Evolutionary conservation across 495 filamentous ascomycete species (phyloP), one percentile per base, ranked within the genome.

Genomic region (Penicillium canariense): DNA sequence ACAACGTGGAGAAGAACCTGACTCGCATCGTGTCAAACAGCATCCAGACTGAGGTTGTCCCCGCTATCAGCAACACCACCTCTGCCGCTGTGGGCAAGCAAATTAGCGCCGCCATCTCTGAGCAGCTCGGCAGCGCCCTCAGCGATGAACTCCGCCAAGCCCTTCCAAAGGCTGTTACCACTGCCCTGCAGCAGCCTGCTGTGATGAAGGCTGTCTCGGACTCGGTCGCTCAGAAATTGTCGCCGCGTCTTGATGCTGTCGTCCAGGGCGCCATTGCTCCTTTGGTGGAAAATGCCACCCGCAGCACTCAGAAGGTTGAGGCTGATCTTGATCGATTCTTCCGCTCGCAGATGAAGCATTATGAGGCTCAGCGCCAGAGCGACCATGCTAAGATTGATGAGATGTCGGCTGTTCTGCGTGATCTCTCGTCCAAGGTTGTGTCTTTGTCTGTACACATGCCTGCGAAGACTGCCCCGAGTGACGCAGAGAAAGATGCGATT

Each of bases 1-100:
- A 94, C 40, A 97, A 97, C 56, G 89, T 95, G 26, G 91, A 97
- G 67, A 81, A 86, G 60, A 87, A 86, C 22, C 78, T 96, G 28
- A 73, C 81, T 23, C 81, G 81, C 25, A 86, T 95, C 51, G 82
- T 96, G 47, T 78, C 76, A 23, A 70, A 74, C 36, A 84, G 82
- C 65, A 89, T 93, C 56, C 77, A 86, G 60, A 71, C 78, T 31
- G 77, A 75, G 15, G 86, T 91, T 40, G 68, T 88, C 39, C 85
- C 87, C 69, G 61, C 81, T 50, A 59, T 84, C 68, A 59, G 75
- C 70, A 58, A 77, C 70, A 48, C 77, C 17, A 73, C 76, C 14
- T 66, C 82, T 25, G 65, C 75, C 34, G 70, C 77, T 20, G 66
- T 93, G 34, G 79, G 86, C 50, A 81, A 82, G 52, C 84, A 85